Evolutionary conservation across 306 rosid genomes (phyloP), one percentile per base, ranked within the genome.

Genomic region (Corylus avellana): DNA sequence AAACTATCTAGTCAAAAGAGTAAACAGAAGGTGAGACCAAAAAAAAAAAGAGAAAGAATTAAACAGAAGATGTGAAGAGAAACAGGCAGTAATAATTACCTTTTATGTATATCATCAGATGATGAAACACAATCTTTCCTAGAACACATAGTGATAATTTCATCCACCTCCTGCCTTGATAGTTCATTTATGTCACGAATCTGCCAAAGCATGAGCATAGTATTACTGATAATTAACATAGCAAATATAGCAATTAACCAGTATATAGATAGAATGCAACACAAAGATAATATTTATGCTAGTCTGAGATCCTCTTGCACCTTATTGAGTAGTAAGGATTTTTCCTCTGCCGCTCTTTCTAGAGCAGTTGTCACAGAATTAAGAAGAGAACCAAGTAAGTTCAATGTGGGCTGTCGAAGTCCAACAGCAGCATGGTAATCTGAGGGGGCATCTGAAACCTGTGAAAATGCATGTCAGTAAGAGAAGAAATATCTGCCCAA

Each of bases 121-220:
- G 97, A 80, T 49, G 97, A 87, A 73, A 88, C 70, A 69, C 80
- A 81, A 16, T 84, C 93, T 75, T 86, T 89, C 61, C 69, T 88
- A 54, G 91, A 85, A 84, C 91, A 95, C 88, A 82, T 74, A 73
- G 74, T 82, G 81, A 92, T 91, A 77, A 95, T 90, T 83, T 91
- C 97, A 87, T 95, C 98, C 75, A 95, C 96, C 88, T 91, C 98
- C 79, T 92, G 98, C 78, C 98, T 90, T 48, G 98, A 89, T 67
- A 95, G 72, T 84, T 95, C 98, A 85, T 91, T 95, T 76, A 95
- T 87, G 86, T 92, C 98, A 70, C 84, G 92, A 81, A 95, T 90
- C 98, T 95, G 90, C 74, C 79, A 55, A 80, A 51, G 42, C 66
- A 12, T 29, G 53, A 68, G 75, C 16, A 72, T 17, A 46, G 35